Evolutionary conservation across 441 rosid genomes (phyloP).

Genomic region (Gossypium trilobum): DNA sequence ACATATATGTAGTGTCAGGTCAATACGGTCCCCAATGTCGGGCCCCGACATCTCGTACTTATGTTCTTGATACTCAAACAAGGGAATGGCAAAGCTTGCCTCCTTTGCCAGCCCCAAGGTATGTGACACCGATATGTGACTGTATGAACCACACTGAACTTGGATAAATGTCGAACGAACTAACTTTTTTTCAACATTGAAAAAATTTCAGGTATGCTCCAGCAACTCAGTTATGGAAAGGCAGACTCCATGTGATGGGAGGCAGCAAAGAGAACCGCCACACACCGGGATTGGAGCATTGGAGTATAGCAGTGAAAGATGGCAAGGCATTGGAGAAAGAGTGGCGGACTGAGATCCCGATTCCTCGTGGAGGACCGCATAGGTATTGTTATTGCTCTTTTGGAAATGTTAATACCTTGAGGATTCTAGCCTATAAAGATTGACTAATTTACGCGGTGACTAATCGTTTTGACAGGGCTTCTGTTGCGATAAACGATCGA

Average conservation of each 20-base stretch:
- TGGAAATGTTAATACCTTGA: background rate
- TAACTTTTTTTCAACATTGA: background rate
- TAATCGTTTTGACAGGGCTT: slow-evolving; percentile 43
- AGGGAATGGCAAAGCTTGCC: slow-evolving; percentile 52
- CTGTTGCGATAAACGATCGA: slow-evolving; percentile 44
- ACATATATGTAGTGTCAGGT: slow-evolving; percentile 62
- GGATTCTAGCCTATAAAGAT: background rate
- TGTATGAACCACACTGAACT: background rate
- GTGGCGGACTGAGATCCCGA: slow-evolving; percentile 61
- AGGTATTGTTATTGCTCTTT: slow-evolving; percentile 32
- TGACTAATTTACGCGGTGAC: background rate
- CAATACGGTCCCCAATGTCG: slow-evolving; percentile 80
- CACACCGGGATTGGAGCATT: slow-evolving; percentile 69
- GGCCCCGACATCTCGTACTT: slow-evolving; percentile 46
- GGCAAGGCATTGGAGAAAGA: slow-evolving; percentile 56
- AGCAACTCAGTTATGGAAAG: slow-evolving; percentile 87
- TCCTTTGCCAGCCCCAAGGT: slow-evolving; percentile 67
- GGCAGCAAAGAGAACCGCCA: slow-evolving; percentile 88
- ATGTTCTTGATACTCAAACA: slow-evolving; percentile 52
- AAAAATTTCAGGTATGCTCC: slow-evolving; percentile 66
- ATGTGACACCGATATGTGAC: background rate
- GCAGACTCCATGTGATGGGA: slow-evolving; percentile 87
- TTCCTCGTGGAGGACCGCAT: slow-evolving; percentile 94
- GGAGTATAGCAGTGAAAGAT: slow-evolving; percentile 79
- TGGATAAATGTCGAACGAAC: background rate